Percentiles rank a stretch among this genome's conserved stretches.
phyloP scores from a whole-genome alignment of 208 protist genomes.

The Wallacemonas sp. region DNA sequence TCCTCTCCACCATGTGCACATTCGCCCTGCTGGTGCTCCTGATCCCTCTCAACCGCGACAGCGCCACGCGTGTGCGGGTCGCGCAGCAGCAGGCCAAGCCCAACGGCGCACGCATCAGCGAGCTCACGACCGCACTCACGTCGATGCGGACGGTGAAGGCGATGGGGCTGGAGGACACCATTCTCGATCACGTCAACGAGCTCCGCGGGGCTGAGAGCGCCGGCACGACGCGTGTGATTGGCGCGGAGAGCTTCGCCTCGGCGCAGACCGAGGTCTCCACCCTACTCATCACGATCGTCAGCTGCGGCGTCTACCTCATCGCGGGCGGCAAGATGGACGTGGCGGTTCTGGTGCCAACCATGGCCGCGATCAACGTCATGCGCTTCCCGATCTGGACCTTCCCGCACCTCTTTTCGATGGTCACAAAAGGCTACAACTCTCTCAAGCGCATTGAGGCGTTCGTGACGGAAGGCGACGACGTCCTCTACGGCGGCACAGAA shows the following conservation, averaged over 20 bases:
- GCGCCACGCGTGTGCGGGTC: conserved; percentile 40
- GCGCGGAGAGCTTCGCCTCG: conserved; percentile 47
- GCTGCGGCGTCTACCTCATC: conserved; percentile 64
- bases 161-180: conserved; percentile 58
- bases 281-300: conserved; percentile 60
- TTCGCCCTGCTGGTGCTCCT: conserved; percentile 49
- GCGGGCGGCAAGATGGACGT: conserved; percentile 56
- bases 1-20: conserved; percentile 51
- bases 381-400: conserved; percentile 70
- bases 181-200: conserved; percentile 40
- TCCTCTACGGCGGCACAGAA: conserved; percentile 25
- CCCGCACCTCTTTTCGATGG: conserved; percentile 58
- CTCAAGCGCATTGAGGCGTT: conserved; percentile 66
- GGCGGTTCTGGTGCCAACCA: conserved; percentile 65
- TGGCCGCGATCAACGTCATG: conserved; percentile 72
- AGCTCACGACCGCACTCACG: conserved; percentile 56
- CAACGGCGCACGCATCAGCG: conserved; percentile 51
- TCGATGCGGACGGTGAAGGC: conserved; percentile 77
- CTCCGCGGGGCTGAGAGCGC: conserved; percentile 47
- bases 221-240: conserved; percentile 34
- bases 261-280: conserved; percentile 59
- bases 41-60: conserved; percentile 60
- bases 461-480: conserved; percentile 31
- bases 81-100: conserved; percentile 55
- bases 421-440: conserved; percentile 53